Base-by-base conservation (phyloP, 805 yeast species). In the Phaffomyces opuntiae region DNA sequence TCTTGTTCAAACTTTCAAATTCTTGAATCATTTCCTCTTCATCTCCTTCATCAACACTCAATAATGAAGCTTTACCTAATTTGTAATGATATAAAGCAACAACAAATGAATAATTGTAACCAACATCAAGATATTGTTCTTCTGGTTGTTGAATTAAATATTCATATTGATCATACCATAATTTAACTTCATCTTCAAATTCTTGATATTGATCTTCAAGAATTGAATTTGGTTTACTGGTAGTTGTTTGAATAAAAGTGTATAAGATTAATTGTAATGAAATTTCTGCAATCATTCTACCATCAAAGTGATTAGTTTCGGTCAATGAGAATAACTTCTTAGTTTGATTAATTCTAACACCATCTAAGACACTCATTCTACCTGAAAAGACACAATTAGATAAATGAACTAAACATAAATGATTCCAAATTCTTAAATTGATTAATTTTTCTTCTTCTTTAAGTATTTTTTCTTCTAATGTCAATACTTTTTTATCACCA, bases 281-380 rank as follows among this genome's bases (percentile, higher is more conserved):
- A 42, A 83, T 78, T 61, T 86, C 95, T 36, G 88, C 81, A 8
- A 84, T 81, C 78, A 86, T 83, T 48, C 93, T 65, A n/a, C 86
- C 87, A 58, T 86, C 95, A 59, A 85, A 86, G 56, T 83, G 83
- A 7, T 89, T 82, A 3, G 89, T 77, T 33, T 76, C 68, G 5
- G 80, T 69, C 35, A 78, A 62, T 36, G 79, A 77, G 41, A 81
- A 64, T 1, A 83, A 74, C 19, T 77, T 71, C 9, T 79, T 70
- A 49, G 87, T 79, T 48, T 77, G 74, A 47, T 77, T 78, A 38
- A 82, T 60, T 36, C 87, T 66, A 24, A 74, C 66, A 48, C 75
- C 80, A 56, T 82, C 87, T 8, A 83, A 61, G 25, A 80, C 62
- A 60, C 82, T 74, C 77, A 72, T 70, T 54, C 89, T 61, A 9